Percentiles rank a stretch among this genome's conserved stretches.
These are phyloP conservation scores for Fusarium subglutinans DNA, from an alignment of 2,329 filamentous ascomycete species.

Conservation along the genomic window DNA sequence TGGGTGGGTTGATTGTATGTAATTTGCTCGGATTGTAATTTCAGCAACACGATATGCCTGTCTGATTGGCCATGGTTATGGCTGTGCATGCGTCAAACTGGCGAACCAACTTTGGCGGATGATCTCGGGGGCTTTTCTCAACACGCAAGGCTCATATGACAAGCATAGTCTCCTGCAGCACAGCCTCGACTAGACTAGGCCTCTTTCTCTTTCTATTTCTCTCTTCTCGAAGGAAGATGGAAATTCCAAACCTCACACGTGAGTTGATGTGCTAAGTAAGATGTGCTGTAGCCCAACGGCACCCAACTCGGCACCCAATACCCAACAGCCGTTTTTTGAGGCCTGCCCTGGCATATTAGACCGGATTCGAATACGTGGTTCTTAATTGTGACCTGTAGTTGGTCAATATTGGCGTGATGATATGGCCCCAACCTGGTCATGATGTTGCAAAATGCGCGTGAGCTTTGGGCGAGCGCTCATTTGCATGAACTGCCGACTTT, in stretches of 20 bases:
- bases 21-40: constrained; percentile 22
- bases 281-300: constrained; percentile 26
- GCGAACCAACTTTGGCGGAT: constrained; percentile 9
- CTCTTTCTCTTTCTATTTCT: background rate
- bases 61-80: constrained; percentile 14
- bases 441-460: constrained; percentile 27
- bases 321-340: constrained; percentile 34
- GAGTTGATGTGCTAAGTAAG: background rate
- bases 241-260: constrained; percentile 22
- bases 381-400: constrained; percentile 12
- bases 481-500: constrained; percentile 10
- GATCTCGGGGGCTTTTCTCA: background rate
- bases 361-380: constrained; percentile 6
- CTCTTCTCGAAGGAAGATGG: constrained; percentile 18
- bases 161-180: constrained; percentile 8
- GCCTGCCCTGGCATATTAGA: constrained; percentile 18
- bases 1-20: background rate
- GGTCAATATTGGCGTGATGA: constrained; percentile 31
- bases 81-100: constrained; percentile 18
- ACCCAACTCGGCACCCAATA: constrained; percentile 32
- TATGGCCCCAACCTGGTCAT: constrained; percentile 23
- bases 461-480: constrained; percentile 33
- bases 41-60: background rate
- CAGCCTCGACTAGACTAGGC: constrained; percentile 21
- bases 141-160: constrained; percentile 8